A percentile compares a stretch with the other conserved stretches of the same genome.
phyloP scores from a whole-genome alignment of 140 eudicot genomes.

The Cichorium intybus region DNA sequence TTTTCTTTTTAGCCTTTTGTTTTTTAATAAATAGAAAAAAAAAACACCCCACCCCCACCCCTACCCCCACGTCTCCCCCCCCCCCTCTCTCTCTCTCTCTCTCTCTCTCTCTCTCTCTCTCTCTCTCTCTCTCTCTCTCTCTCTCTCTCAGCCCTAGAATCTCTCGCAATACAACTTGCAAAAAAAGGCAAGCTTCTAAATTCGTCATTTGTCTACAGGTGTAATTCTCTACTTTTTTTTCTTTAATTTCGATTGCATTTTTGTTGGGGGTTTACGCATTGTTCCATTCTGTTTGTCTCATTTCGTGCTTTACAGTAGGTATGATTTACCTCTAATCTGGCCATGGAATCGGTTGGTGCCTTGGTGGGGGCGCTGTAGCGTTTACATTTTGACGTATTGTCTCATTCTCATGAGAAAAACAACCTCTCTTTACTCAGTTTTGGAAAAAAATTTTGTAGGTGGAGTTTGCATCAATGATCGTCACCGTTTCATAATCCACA shows the following conservation, averaged over 20 bases:
- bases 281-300: background rate
- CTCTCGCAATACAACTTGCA: too few relatives aligned
- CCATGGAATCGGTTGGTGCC: background rate
- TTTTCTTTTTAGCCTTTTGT: too few relatives aligned
- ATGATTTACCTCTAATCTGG: background rate
- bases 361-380: background rate
- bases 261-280: background rate
- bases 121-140: too few relatives aligned
- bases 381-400: background rate
- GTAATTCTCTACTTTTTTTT: background rate
- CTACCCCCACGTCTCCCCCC: too few relatives aligned
- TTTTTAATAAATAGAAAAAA: too few relatives aligned
- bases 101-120: too few relatives aligned
- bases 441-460: background rate
- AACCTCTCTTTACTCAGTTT: conserved; percentile 1
- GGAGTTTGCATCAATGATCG: conserved; percentile 1
- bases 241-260: background rate
- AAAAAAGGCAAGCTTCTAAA: background rate
- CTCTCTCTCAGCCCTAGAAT: too few relatives aligned
- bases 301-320: background rate
- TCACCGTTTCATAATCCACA: background rate
- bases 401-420: background rate
- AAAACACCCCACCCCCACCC: too few relatives aligned
- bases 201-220: conserved; percentile 16
- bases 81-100: too few relatives aligned